Evolutionary conservation across 1,284 basidiomycete species (phyloP).

Genomic region (Ceratobasidium theobromae): DNA sequence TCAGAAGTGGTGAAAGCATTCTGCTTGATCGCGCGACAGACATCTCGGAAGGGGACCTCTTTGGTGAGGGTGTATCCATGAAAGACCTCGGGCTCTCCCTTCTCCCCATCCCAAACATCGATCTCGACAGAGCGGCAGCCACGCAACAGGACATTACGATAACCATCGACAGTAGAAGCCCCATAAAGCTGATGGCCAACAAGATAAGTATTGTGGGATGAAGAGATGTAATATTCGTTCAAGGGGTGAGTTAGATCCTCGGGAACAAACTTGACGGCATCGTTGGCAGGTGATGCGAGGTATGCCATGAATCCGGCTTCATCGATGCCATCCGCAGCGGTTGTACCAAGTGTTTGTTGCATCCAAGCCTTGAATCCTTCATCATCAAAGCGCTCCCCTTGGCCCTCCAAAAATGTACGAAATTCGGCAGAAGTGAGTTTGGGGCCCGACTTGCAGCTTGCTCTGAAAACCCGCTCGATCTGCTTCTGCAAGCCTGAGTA

Average conservation of each 20-base stretch:
- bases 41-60: conserved; percentile 18
- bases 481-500: conserved; percentile 12
- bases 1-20: conserved; percentile 13
- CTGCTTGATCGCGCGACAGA: conserved; percentile 16
- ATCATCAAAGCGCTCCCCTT: conserved; percentile 2
- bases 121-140: conserved; percentile 22
- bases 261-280: background rate
- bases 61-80: conserved; percentile 25
- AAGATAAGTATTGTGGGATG: conserved; percentile 28
- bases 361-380: conserved; percentile 28
- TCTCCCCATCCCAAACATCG: conserved; percentile 24
- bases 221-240: conserved; percentile 27
- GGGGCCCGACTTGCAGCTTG: conserved; percentile 2
- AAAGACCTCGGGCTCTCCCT: conserved; percentile 11
- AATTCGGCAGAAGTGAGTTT: background rate
- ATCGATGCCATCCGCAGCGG: conserved; percentile 27
- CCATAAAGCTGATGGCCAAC: conserved; percentile 20
- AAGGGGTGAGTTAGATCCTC: conserved; percentile 20
- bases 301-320: conserved; percentile 13
- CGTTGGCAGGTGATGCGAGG: conserved; percentile 14
- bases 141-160: conserved; percentile 5
- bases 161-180: conserved; percentile 6
- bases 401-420: conserved; percentile 17
- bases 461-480: conserved; percentile 16
- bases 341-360: conserved; percentile 1